Evolutionary conservation across 2,329 filamentous ascomycete species (phyloP).

Genomic region (Fusarium annulatum): DNA sequence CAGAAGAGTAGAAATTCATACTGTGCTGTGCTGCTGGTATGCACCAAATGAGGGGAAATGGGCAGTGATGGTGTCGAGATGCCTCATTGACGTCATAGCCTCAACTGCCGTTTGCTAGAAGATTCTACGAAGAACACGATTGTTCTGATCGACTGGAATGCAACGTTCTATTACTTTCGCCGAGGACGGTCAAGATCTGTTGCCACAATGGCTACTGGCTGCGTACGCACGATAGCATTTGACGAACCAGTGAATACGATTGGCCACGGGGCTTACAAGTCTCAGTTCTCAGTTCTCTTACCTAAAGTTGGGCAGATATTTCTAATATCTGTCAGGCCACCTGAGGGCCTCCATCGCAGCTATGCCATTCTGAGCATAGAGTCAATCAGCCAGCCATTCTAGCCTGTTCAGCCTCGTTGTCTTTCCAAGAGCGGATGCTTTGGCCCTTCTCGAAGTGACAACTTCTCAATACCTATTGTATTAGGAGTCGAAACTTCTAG

Average conservation of each 20-base stretch:
- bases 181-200: background rate
- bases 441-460: background rate
- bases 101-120: conserved; percentile 7
- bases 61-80: conserved; percentile 20
- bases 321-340: background rate
- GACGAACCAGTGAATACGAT: background rate
- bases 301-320: background rate
- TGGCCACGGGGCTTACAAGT: background rate
- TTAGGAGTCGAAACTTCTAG: background rate
- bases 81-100: conserved; percentile 44
- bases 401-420: background rate
- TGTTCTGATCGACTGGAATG: background rate
- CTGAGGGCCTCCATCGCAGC: background rate
- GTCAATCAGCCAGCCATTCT: background rate
- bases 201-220: background rate
- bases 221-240: background rate
- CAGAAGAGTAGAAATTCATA: background rate
- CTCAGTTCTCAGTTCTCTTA: background rate
- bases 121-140: conserved; percentile 5
- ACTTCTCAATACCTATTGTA: background rate
- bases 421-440: background rate
- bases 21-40: background rate
- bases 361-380: conserved; percentile 8
- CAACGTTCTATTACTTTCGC: background rate
- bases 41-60: conserved; percentile 10